These are phyloP conservation scores for Didymella lethalis DNA, from an alignment of 2,329 filamentous ascomycete genomes.

Conservation along the genomic window DNA sequence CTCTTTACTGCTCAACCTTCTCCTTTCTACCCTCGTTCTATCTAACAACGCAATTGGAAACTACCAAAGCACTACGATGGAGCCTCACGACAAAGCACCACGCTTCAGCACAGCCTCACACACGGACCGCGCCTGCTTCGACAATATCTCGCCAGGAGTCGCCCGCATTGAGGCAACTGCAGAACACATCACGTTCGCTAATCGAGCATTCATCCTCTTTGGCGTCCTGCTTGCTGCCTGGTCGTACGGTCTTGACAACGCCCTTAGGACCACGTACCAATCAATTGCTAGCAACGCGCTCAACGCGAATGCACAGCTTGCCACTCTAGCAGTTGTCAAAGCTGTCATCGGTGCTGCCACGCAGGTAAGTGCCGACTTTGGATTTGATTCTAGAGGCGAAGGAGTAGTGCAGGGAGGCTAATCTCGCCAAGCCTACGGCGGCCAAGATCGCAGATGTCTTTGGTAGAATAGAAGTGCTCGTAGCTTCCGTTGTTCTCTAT, in stretches of 20 bases:
- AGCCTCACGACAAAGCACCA: neutral
- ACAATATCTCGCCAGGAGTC: conserved; percentile 59
- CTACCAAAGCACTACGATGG: neutral
- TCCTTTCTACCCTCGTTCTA: neutral
- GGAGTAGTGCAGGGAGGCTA: neutral
- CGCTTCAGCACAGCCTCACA: neutral
- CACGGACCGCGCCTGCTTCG: neutral
- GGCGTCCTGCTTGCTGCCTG: conserved; percentile 70
- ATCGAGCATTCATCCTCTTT: conserved; percentile 66
- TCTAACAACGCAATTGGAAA: neutral
- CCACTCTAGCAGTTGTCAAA: conserved; percentile 65
- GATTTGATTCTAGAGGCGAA: neutral
- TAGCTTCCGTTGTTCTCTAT: conserved; percentile 65
- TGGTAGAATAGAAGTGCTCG: conserved; percentile 66
- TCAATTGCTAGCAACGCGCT: conserved; percentile 64
- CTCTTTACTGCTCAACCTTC: neutral
- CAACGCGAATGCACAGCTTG: conserved; percentile 59
- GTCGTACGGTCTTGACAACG: conserved; percentile 64
- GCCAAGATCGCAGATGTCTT: conserved; percentile 70
- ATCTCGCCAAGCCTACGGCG: conserved; percentile 57
- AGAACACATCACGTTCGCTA: conserved; percentile 59
- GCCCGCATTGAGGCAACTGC: conserved; percentile 66
- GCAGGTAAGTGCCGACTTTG: conserved; percentile 34
- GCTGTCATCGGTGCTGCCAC: conserved; percentile 67
- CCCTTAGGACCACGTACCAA: conserved; percentile 58